Evolutionary conservation across 164 flowering plant genomes (phyloP).

Genomic region (Euptelea pleiosperma): DNA sequence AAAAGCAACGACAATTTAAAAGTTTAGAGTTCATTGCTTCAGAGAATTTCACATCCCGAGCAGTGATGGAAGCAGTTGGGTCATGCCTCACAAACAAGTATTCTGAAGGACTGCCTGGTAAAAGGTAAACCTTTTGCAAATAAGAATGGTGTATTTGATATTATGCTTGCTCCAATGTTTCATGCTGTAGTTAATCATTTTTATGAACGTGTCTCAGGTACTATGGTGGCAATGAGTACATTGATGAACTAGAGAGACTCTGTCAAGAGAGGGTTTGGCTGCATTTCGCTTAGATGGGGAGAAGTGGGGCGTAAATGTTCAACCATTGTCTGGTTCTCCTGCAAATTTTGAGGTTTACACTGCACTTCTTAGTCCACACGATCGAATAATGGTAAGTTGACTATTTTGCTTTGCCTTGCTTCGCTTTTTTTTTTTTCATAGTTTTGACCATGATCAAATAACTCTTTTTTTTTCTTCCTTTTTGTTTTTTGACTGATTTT

Average conservation of each 20-base stretch:
- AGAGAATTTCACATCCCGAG: slow-evolving; percentile 89
- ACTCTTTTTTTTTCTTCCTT: too few relatives aligned
- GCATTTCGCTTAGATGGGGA: slow-evolving; percentile 71
- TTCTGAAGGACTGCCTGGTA: slow-evolving; percentile 96
- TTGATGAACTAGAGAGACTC: slow-evolving; percentile 84
- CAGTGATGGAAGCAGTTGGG: slow-evolving; percentile 98
- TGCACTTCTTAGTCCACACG: slow-evolving; percentile 87
- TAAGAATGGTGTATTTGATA: not conserved
- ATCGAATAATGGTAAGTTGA: slow-evolving; percentile 73
- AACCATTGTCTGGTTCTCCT: slow-evolving; percentile 95
- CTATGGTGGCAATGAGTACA: slow-evolving; percentile 94
- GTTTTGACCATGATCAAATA: not conserved
- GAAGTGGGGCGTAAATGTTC: slow-evolving; percentile 98
- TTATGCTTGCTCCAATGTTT: not conserved
- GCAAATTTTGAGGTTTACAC: slow-evolving; percentile 98
- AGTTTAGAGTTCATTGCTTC: slow-evolving; percentile 94
- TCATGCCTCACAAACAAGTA: slow-evolving; percentile 96
- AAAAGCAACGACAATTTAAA: slow-evolving; percentile 76
- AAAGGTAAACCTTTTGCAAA: slow-evolving; percentile 49
- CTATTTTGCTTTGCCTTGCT: too few relatives aligned
- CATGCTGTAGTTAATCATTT: slow-evolving; percentile 5
- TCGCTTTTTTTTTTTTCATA: not conserved
- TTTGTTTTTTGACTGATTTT: not conserved
- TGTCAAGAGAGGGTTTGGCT: slow-evolving; percentile 81
- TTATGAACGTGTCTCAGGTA: slow-evolving; percentile 40